Base-by-base conservation (phyloP, 2,329 filamentous ascomycete genomes). In the Ascochyta viciae-villosae region DNA sequence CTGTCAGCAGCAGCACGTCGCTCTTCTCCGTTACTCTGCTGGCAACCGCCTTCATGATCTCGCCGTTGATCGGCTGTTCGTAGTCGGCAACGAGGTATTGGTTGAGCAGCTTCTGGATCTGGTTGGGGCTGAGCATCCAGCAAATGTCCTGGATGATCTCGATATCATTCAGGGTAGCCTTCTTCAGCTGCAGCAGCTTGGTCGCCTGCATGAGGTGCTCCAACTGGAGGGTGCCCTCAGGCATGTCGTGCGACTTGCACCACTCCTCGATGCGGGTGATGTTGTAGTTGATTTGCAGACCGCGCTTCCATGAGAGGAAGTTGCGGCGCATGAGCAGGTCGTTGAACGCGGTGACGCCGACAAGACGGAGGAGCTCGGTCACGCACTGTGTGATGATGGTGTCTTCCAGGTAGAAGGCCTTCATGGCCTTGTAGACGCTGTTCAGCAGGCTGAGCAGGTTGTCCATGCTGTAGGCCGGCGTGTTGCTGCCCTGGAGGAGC, bases 161-260 rank as follows among this genome's bases (percentile, higher is more conserved):
- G 70, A 99, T 99, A 72, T 99, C 95, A 76, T 98, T 99, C 74
- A 99, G 81, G 1, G 95, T 99, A 8, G 95, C 95, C 82, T 99
- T 99, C 88, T 99, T 99, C 62, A 99, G 83, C 77, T 99, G 95
- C 63, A 99, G 84, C 62, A 99, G 88, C 81, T 99, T 99, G 19
- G 95, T 99, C 49, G 95, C 95, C 91, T 98, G 94, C 95, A 99
- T 99, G 67, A 99, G 81, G 82, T 99, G 95, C 82, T 99, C 95
- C 53, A 99, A 85, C 80, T 98, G 94, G 49, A 99, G 84, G 27
- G 94, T 99, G 51, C 95, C 95, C 78, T 99, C 94, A 1, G 95
- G 95, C 94, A 99, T 98, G 68, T 98, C 95, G 76, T 99, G 96
- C 73, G 93, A 96, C 87, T 99, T 99, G 81, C 95, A 99, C 95